These are phyloP conservation scores for Heimioporus sp. DNA, from an alignment of 768 basidiomycete species.

Conservation along the genomic window DNA sequence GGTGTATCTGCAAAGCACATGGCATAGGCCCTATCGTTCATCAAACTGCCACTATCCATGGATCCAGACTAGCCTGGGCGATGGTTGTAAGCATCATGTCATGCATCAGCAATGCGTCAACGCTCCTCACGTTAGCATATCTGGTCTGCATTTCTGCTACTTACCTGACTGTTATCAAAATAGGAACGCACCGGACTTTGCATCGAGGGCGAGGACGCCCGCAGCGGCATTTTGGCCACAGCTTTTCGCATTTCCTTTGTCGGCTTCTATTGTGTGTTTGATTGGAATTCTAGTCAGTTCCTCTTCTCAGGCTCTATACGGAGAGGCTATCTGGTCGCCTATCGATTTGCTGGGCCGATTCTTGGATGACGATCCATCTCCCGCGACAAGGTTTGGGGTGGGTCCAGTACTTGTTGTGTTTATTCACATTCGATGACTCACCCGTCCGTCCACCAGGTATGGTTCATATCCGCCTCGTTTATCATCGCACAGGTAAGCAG, in stretches of 20 bases:
- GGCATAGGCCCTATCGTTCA: slow-evolving; percentile 75
- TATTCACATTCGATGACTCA: background rate
- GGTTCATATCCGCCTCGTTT: slow-evolving; percentile 78
- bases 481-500: slow-evolving; percentile 65
- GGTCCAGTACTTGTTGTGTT: slow-evolving; percentile 7
- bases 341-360: slow-evolving; percentile 69
- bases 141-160: slow-evolving; percentile 2
- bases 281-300: slow-evolving; percentile 82
- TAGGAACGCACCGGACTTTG: slow-evolving; percentile 77
- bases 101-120: slow-evolving; percentile 79
- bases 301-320: slow-evolving; percentile 74
- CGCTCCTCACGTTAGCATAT: slow-evolving; percentile 57
- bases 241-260: slow-evolving; percentile 66
- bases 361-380: slow-evolving; percentile 59
- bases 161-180: slow-evolving; percentile 15
- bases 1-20: slow-evolving; percentile 74
- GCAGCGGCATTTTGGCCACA: slow-evolving; percentile 64
- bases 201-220: slow-evolving; percentile 57
- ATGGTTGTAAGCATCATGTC: slow-evolving; percentile 73
- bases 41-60: slow-evolving; percentile 60
- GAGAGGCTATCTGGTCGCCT: slow-evolving; percentile 76
- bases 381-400: slow-evolving; percentile 67
- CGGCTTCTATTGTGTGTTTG: slow-evolving; percentile 73
- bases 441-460: slow-evolving; percentile 43
- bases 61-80: slow-evolving; percentile 69